Evolutionary conservation across 352 stramenopile species (phyloP), one percentile per base, ranked within the genome.

Genomic region (Phytophthora parvispora): DNA sequence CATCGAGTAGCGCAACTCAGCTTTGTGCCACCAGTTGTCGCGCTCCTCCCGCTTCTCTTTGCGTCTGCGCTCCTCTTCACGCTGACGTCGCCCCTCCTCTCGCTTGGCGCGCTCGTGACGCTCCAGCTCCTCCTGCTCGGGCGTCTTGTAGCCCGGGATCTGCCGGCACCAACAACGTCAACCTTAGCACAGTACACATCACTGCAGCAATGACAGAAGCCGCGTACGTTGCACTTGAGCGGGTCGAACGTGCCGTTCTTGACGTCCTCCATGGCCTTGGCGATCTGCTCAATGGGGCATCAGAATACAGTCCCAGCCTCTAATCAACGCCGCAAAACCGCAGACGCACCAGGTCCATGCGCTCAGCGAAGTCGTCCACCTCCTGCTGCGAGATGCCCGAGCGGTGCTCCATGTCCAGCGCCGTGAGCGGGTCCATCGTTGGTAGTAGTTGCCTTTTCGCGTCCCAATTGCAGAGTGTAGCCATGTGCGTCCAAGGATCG

Each of bases 181-280:
- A 8, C 13, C 20, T 28, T 18, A 31, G 32, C n/a, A 58, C 0
- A n/a, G 1, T 28, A 15, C 20, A 15, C 18, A 49, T 6, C 1
- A 3, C 4, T 38, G 15, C 15, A 8, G 6, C 42, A 28, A 27
- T 18, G n/a, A 49, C 42, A 49, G 6, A 4, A 49, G 20, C 12
- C n/a, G 31, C 53, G 40, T 58, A 90, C 84, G 40, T 93, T 91
- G 74, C 87, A 95, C 15, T 80, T 79, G 20, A 81, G 34, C 1
- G 87, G 84, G 58, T 95, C 87, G 45, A 95, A 95, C 38, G 87
- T 94, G 4, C 84, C 87, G 38, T 86, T 83, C 74, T 95, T 89
- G 72, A 95, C 92, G 62, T 94, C 74, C 16, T 93, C 83, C 75
- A 95, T 91, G 13, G 86, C 87, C 38, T 87, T 60, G 3, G 87